Evolutionary conservation across 805 yeast genomes (phyloP).

Genomic region (Wickerhamiella bombiphila): DNA sequence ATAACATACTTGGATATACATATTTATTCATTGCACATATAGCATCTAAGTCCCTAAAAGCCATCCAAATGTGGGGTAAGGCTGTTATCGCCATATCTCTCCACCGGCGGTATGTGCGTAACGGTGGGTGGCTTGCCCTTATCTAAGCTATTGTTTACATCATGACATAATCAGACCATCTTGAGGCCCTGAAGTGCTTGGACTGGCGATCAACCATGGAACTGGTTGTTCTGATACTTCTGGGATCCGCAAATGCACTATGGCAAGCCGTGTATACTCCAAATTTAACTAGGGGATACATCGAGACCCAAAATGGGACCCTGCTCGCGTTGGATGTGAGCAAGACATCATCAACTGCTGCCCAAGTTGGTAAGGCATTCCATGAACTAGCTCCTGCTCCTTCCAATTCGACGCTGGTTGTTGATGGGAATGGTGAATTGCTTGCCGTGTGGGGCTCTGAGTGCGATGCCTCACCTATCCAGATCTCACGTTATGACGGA

Average conservation of each 20-base stretch:
- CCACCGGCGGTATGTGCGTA: too few relatives aligned
- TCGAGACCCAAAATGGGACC: constrained; percentile 14
- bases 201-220: too few relatives aligned
- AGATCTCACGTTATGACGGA: constrained; percentile 15
- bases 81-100: too few relatives aligned
- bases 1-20: too few relatives aligned
- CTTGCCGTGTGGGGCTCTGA: constrained; percentile 20
- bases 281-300: constrained; percentile 13
- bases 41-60: too few relatives aligned
- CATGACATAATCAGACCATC: too few relatives aligned
- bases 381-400: constrained; percentile 18
- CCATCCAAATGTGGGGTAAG: too few relatives aligned
- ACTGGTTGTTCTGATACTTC: background rate
- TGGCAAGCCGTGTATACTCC: constrained; percentile 17
- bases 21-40: too few relatives aligned
- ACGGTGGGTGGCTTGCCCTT: too few relatives aligned
- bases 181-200: too few relatives aligned
- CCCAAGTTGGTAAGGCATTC: constrained; percentile 7
- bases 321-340: constrained; percentile 11
- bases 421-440: constrained; percentile 16
- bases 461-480: constrained; percentile 16
- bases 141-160: too few relatives aligned
- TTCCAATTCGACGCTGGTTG: constrained; percentile 19
- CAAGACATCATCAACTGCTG: background rate
- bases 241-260: background rate